Base-by-base conservation (phyloP, 495 filamentous ascomycete genomes). In the Aspergillus campestris region DNA sequence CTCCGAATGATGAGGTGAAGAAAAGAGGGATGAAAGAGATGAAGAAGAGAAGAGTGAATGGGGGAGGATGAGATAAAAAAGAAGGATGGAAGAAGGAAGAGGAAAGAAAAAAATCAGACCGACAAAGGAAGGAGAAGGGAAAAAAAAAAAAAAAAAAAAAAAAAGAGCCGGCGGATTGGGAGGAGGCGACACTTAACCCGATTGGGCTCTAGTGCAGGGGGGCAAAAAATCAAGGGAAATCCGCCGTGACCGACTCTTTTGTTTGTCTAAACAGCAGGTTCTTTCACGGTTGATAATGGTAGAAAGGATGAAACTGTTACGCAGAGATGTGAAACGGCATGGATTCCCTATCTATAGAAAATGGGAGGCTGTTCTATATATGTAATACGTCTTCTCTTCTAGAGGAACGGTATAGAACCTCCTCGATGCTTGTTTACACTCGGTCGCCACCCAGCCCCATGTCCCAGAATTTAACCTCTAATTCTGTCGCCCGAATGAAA, bases 391-490 rank as follows among this genome's bases (percentile, higher is more conserved):
- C 18, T 1, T 24, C n/a, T n/a, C n/a, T n/a, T n/a, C n/a, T n/a
- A n/a, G 18, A 24, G 18, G 18, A 24, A 27, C 30, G 38, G 12
- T 33, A 15, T 29, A 31, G 36, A 42, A 30, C 29, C 11, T 37
- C 31, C 30, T 24, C 18, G 18, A 24, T 24, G 18, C 18, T 24
- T 24, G 31, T 47, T 49, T 53, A 58, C 27, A 36, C 8, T 14
- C 64, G 71, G 36, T 55, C 51, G 14, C 51, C 55, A 24, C 64
- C 67, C 35, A 77, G 34, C 8, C 86, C 82, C 81, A 94, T 92
- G 41, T 89, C 80, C 89, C 89, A 94, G 65, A 95, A 94, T 1
- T 77, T 82, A 53, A 81, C 83, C 64, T 94, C 89, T 77, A 95
- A 81, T 79, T 94, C 87, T 3, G 87, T 94, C 18, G 87, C 86